These are phyloP conservation scores for Dovyalis caffra DNA, from an alignment of 345 rosid species.

Conservation along the genomic window DNA sequence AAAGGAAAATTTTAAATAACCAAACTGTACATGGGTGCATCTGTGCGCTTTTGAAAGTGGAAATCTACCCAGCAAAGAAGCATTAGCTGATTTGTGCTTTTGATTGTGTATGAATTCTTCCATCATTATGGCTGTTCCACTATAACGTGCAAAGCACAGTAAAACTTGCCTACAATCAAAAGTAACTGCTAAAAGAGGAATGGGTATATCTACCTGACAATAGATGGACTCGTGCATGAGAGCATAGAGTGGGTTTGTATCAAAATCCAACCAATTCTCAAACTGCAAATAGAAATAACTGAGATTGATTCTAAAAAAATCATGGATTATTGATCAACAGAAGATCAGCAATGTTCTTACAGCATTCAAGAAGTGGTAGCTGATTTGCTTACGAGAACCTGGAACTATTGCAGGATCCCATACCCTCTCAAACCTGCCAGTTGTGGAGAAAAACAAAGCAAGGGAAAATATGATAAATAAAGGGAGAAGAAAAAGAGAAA, in stretches of 20 bases:
- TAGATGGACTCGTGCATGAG: slow-evolving; percentile 80
- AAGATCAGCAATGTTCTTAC: slow-evolving; percentile 38
- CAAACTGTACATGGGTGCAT: background rate
- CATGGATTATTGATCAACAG: slow-evolving; percentile 9
- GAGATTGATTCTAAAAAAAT: slow-evolving; percentile 4
- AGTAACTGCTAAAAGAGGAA: background rate
- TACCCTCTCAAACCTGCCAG: slow-evolving; percentile 73
- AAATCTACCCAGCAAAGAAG: slow-evolving; percentile 5
- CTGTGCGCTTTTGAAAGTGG: background rate
- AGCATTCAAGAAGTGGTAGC: slow-evolving; percentile 70
- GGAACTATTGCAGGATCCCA: slow-evolving; percentile 91
- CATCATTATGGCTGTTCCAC: background rate
- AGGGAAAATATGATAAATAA: background rate
- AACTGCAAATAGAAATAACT: slow-evolving; percentile 45
- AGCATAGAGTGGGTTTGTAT: slow-evolving; percentile 84
- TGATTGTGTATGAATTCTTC: background rate
- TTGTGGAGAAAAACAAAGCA: background rate
- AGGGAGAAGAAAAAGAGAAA: background rate
- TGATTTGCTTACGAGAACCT: slow-evolving; percentile 61
- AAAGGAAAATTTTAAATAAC: background rate
- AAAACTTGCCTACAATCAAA: background rate
- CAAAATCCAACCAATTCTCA: slow-evolving; percentile 69
- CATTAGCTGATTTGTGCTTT: background rate
- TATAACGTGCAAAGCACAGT: background rate
- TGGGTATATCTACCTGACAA: slow-evolving; percentile 60